Percentiles rank a stretch among this genome's conserved stretches.
phyloP scores from a whole-genome alignment of 768 basidiomycete species.

The Lactifluus piperatus region DNA sequence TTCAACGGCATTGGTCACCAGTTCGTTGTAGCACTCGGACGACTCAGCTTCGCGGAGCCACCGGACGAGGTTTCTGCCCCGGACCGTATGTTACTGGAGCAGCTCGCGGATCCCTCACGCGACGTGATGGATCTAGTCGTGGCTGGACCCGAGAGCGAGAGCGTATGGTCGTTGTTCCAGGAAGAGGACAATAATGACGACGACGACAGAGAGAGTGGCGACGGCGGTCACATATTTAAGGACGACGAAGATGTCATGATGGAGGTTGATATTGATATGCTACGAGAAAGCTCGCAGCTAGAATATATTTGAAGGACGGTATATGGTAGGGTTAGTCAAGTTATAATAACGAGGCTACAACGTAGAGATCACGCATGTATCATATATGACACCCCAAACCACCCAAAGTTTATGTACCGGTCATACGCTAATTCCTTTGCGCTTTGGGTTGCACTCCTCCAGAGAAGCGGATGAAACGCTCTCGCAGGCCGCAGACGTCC shows the following conservation, averaged over 20 bases:
- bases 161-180: constrained; percentile 27
- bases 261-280: neutral
- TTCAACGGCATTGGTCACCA: constrained; percentile 59
- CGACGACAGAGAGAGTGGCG: neutral
- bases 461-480: too few relatives aligned
- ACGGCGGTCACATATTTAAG: neutral
- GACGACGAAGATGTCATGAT: neutral
- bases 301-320: neutral
- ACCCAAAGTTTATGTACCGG: too few relatives aligned
- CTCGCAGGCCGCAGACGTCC: too few relatives aligned
- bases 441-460: too few relatives aligned
- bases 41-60: constrained; percentile 53
- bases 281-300: neutral
- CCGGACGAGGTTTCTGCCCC: constrained; percentile 22
- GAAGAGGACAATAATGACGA: constrained; percentile 10
- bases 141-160: constrained; percentile 26
- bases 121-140: constrained; percentile 27
- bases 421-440: too few relatives aligned
- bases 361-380: too few relatives aligned
- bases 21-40: constrained; percentile 70
- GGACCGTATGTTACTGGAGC: constrained; percentile 21
- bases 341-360: too few relatives aligned
- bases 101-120: constrained; percentile 24
- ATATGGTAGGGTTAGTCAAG: too few relatives aligned
- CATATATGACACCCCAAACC: too few relatives aligned